These are phyloP conservation scores for Exophiala dermatitidis DNA, from an alignment of 2,329 filamentous ascomycete genomes.

Conservation along the genomic window DNA sequence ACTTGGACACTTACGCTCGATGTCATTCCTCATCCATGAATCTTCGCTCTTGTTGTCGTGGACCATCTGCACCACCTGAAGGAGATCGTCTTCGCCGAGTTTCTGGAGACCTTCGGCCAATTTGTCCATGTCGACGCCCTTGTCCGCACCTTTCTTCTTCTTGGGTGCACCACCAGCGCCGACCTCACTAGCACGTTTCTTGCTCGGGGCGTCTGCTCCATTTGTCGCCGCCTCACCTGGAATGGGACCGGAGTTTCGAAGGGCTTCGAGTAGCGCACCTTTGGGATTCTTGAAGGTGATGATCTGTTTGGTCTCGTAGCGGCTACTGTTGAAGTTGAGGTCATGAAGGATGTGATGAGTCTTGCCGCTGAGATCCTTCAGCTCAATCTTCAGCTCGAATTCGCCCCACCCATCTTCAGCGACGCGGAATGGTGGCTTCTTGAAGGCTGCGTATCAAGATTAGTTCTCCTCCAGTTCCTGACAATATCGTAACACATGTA, in stretches of 20 bases:
- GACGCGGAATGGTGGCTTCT: conserved; percentile 79
- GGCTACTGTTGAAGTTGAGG: conserved; percentile 75
- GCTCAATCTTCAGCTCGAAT: conserved; percentile 86
- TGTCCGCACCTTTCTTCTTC: conserved; percentile 67
- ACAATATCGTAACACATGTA: neutral
- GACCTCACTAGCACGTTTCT: conserved; percentile 46
- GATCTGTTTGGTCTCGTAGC: conserved; percentile 75
- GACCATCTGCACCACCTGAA: conserved; percentile 95
- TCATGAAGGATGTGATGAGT: conserved; percentile 79
- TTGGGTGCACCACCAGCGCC: conserved; percentile 52
- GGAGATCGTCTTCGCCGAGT: conserved; percentile 82
- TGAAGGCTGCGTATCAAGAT: conserved; percentile 54
- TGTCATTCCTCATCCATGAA: conserved; percentile 94
- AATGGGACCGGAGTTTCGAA: conserved; percentile 81
- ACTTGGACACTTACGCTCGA: conserved; percentile 64
- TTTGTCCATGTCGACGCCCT: conserved; percentile 82
- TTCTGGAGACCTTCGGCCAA: conserved; percentile 85
- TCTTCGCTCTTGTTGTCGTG: conserved; percentile 93
- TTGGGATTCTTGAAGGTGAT: conserved; percentile 73
- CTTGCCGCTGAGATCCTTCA: conserved; percentile 72
- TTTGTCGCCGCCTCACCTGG: conserved; percentile 58
- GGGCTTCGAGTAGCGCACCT: conserved; percentile 66
- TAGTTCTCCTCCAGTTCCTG: neutral
- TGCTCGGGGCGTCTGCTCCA: conserved; percentile 48
- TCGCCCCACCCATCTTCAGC: conserved; percentile 96